phyloP scores from a whole-genome alignment of 2,329 filamentous ascomycete species.

The Leptodontidium sp. region DNA sequence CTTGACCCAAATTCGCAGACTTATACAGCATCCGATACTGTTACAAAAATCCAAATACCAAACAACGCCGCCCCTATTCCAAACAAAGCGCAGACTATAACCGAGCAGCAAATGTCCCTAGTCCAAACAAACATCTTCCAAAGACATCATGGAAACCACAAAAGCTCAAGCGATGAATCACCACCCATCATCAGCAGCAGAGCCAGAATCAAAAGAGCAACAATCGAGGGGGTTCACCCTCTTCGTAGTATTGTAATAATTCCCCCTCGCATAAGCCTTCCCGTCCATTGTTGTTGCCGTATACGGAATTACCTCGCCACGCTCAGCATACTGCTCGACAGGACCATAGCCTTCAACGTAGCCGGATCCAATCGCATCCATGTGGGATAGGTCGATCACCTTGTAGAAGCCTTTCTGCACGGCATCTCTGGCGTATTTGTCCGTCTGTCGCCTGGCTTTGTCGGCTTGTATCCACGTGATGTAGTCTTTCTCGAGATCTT shows the following conservation, averaged over 20 bases:
- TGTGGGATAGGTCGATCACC: not conserved
- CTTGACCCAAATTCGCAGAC: too few species aligned
- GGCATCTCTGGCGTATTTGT: not conserved
- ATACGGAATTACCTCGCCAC: not conserved
- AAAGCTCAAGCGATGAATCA: not conserved
- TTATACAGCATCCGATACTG: too few species aligned
- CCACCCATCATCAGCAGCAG: not conserved
- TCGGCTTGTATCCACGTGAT: not conserved
- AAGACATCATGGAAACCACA: not conserved
- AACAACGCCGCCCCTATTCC: too few species aligned
- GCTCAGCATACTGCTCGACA: not conserved
- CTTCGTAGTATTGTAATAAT: not conserved
- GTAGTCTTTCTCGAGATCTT: not conserved
- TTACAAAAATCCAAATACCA: too few species aligned
- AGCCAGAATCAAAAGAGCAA: not conserved
- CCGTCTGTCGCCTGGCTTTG: not conserved
- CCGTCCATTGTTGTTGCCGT: not conserved
- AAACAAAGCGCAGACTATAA: too few species aligned
- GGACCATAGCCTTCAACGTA: not conserved
- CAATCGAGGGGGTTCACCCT: not conserved
- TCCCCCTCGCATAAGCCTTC: not conserved
- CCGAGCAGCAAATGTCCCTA: too few species aligned
- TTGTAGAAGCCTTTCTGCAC: not conserved
- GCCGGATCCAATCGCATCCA: not conserved
- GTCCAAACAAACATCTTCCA: too few species aligned